Evolutionary conservation across 2,329 filamentous ascomycete genomes (phyloP).

Genomic region (Pleomassaria siparia): DNA sequence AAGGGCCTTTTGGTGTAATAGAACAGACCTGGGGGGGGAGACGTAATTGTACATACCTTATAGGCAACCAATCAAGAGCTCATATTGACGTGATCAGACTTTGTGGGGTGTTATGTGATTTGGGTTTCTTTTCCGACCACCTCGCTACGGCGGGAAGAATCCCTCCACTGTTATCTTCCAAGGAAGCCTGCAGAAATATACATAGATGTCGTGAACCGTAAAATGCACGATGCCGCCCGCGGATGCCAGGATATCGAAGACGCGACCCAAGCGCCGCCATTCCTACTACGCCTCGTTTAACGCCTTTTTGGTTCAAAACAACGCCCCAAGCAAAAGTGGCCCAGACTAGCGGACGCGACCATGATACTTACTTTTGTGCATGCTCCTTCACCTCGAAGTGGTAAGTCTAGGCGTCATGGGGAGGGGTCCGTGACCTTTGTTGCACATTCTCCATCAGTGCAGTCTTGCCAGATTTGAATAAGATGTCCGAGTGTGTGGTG

Average conservation of each 20-base stretch:
- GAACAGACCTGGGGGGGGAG: no score
- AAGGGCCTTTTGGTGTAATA: no score
- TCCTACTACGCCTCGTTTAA: neutral
- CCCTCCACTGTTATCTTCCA: neutral
- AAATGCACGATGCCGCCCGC: neutral
- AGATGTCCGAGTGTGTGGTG: neutral
- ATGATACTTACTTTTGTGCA: neutral
- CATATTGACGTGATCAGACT: no score
- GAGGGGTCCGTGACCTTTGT: neutral
- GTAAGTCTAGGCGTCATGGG: neutral
- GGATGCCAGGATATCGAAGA: slow-evolving; percentile 1
- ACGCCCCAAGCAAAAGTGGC: neutral
- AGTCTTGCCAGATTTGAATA: neutral
- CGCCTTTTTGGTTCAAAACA: neutral
- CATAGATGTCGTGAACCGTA: slow-evolving; percentile 10
- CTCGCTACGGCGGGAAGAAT: no score
- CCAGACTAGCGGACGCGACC: neutral
- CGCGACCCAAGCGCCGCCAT: neutral
- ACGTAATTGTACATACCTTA: no score
- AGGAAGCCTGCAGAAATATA: slow-evolving; percentile 2
- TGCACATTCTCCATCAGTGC: neutral
- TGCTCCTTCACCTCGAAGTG: neutral
- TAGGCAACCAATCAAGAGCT: no score
- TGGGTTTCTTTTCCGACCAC: no score
- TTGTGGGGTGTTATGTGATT: no score